Evolutionary conservation across 345 rosid genomes (phyloP), one percentile per base, ranked within the genome.

Genomic region (Eucalyptus victrix): DNA sequence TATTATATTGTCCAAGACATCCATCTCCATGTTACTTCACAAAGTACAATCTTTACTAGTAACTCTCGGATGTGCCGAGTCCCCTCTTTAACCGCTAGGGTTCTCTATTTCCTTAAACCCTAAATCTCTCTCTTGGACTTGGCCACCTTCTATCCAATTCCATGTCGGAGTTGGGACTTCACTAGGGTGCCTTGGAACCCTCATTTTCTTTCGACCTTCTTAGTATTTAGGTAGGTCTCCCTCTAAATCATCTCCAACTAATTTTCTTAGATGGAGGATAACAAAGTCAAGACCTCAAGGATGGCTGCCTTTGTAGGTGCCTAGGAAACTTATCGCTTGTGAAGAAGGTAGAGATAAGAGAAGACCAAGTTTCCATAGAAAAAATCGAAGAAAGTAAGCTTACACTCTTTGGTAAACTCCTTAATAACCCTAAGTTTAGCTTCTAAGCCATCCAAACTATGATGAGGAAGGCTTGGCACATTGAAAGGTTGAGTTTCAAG

Each of bases 101-200:
- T 56, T 21, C 3, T 56, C 30, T 9, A 24, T 56, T 4, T 24
- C 30, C 62, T 56, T 56, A 56, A 56, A 56, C 12, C 62, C 12
- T 56, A 56, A 56, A 56, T 56, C 62, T 24, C 62, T 56, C 1
- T 23, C 12, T 56, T 56, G 62, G 62, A 56, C 28, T 23, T 56
- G 62, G 62, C 12, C 30, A 21, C 6, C 28, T 56, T 23, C 6
- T 4, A 6, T 56, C 62, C 30, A 56, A 56, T 56, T 56, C 28
- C 30, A 23, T 0, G 6, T 21, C 4, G 62, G 30, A 56, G 28
- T 1, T 23, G 1, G 62, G 62, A 5, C 62, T 56, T 23, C 62
- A 23, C 28, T 0, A 21, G 62, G 30, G 12, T 56, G 62, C 62
- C 6, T 9, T 56, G 13, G 13, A 56, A 56, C 62, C 62, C 62